Evolutionary conservation across 1,284 basidiomycete species (phyloP).

Genomic region (Heterobasidion annosum): DNA sequence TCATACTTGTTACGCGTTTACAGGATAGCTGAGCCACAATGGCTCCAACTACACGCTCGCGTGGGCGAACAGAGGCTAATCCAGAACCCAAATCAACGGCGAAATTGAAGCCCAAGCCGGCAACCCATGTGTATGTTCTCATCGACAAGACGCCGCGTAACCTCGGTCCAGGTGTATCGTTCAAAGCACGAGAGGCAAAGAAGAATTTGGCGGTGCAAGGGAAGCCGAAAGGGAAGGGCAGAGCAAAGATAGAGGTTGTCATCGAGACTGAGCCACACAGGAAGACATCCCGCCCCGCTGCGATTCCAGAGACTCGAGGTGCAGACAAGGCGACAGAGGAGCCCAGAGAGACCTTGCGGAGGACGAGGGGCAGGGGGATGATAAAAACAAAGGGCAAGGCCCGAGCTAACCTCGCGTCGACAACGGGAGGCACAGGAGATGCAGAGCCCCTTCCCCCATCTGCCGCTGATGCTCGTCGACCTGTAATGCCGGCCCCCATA

Average conservation of each 20-base stretch:
- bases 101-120: neutral
- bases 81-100: neutral
- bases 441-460: neutral
- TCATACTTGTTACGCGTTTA: too few species aligned
- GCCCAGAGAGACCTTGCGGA: constrained; percentile 1
- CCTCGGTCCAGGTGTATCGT: neutral
- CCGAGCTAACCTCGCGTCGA: neutral
- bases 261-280: neutral
- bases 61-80: neutral
- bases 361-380: neutral
- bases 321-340: neutral
- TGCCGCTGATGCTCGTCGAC: neutral
- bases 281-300: neutral
- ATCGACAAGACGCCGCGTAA: constrained; percentile 13
- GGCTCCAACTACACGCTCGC: constrained; percentile 1
- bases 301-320: neutral
- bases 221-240: constrained; percentile 7
- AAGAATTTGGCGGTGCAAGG: neutral
- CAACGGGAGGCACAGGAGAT: neutral
- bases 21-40: neutral
- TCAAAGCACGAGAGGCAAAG: neutral
- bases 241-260: neutral
- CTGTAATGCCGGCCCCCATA: neutral
- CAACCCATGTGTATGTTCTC: constrained; percentile 6
- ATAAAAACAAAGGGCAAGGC: neutral